Conservation (phyloP, 805 yeast genomes). For the Lipomyces starkeyi region DNA sequence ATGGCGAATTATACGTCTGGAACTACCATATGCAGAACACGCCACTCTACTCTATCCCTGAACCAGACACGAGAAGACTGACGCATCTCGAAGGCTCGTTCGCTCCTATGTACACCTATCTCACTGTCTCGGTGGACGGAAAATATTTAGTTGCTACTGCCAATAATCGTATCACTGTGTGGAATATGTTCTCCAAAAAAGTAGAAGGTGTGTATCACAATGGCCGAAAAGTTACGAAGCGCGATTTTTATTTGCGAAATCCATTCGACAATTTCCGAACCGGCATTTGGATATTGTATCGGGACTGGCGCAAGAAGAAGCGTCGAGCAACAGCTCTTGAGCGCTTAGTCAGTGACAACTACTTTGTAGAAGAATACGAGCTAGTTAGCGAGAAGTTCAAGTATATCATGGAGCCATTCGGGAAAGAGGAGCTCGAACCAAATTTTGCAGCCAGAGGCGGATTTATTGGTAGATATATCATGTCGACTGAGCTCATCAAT, state of each 20-base stretch:
- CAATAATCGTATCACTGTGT: conserved; percentile 20
- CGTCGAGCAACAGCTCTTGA: conserved; percentile 8
- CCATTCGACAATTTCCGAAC: conserved; percentile 20
- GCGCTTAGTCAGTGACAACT: background rate
- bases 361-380: conserved; percentile 19
- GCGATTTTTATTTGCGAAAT: conserved; percentile 11
- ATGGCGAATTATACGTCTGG: conserved; percentile 25
- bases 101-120: conserved; percentile 13
- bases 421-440: background rate
- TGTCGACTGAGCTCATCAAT: conserved; percentile 2
- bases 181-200: conserved; percentile 26
- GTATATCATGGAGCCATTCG: conserved; percentile 20
- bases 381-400: conserved; percentile 20
- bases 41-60: conserved; percentile 18
- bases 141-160: conserved; percentile 22
- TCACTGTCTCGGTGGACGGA: conserved; percentile 24
- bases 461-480: background rate
- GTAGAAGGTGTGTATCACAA: conserved; percentile 24
- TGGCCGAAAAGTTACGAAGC: conserved; percentile 21
- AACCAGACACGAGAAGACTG: conserved; percentile 7
- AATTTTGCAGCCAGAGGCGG: background rate
- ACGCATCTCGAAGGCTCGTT: background rate
- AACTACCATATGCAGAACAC: conserved; percentile 13
- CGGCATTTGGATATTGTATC: conserved; percentile 25
- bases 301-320: conserved; percentile 18